Base-by-base conservation (phyloP, 371 early-diverging fungal genomes). In the Fennellomyces sp. region DNA sequence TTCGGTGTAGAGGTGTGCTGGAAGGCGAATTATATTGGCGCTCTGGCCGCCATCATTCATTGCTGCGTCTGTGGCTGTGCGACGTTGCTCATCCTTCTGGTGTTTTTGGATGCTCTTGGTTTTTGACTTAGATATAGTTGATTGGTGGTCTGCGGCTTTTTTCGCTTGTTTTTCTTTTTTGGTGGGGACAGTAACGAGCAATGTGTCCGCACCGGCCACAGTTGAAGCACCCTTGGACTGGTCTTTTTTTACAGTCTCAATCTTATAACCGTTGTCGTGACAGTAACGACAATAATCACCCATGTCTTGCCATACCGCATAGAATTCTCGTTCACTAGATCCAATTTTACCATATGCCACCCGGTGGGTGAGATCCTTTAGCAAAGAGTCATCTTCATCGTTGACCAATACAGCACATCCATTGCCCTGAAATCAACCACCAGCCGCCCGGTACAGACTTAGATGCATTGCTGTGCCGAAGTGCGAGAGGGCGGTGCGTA, bases 221-320 rank as follows among this genome's bases (percentile, higher is more conserved):
- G 29, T 50, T 50, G 23, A 5, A 50, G 29, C 51, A 50, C 5
- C 23, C 23, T 50, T 23, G 51, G 29, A 12, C 17, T 12, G 26
- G 51, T 12, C 23, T 10, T 8, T 10, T 21, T 21, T 10, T 10
- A 19, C 48, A 47, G 48, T 10, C 51, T 5, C 51, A 17, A 50
- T 50, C 10, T 13, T 25, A 17, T 50, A 27, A 21, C 8, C 29
- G 15, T 50, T 12, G 27, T 23, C 26, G 23, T 50, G 51, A 28
- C 51, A 50, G 51, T 50, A 50, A 12, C 51, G 51, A 17, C 26
- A 50, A 27, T 50, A 50, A 17, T 7, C 6, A 17, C 51, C 51
- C 51, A 50, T 50, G 29, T 23, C 23, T 17, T 50, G 11, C 51
- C 51, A 50, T 5, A 27, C 26, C 6, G 51, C 51, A 28, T 50